phyloP scores from a whole-genome alignment of 2,329 filamentous ascomycete genomes.

The Arthroderma sp. region DNA sequence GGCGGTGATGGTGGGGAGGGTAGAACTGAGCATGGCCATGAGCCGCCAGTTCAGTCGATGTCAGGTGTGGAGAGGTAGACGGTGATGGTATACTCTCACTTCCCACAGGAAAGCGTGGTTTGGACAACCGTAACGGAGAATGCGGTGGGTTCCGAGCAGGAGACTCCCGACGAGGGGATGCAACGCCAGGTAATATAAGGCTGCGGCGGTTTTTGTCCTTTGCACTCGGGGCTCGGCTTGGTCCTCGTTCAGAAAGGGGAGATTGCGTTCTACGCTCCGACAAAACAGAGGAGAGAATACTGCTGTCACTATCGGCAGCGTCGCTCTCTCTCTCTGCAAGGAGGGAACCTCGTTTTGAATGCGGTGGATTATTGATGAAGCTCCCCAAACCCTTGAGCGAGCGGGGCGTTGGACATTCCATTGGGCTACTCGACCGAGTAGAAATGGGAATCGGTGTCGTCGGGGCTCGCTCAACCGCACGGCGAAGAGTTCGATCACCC shows the following conservation, averaged over 20 bases:
- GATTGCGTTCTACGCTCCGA: conserved; percentile 71
- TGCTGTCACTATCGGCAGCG: conserved; percentile 77
- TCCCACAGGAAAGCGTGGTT: conserved; percentile 56
- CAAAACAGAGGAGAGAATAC: conserved; percentile 66
- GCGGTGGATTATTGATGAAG: conserved; percentile 45
- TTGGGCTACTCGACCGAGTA: conserved; percentile 77
- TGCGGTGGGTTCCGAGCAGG: conserved; percentile 71
- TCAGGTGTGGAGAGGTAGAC: conserved; percentile 76
- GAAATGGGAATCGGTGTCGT: conserved; percentile 56
- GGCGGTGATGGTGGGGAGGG: conserved; percentile 38
- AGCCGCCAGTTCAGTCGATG: conserved; percentile 54
- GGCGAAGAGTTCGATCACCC: background rate
- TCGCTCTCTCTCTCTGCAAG: conserved; percentile 64
- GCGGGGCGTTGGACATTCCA: conserved; percentile 79
- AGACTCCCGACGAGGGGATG: conserved; percentile 74
- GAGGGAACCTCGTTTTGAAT: conserved; percentile 62
- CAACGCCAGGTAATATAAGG: conserved; percentile 63
- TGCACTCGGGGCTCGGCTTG: conserved; percentile 64
- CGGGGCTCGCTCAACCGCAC: conserved; percentile 35
- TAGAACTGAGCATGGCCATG: conserved; percentile 42
- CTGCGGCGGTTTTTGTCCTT: conserved; percentile 76
- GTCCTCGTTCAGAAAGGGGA: conserved; percentile 72
- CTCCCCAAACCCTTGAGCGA: conserved; percentile 56
- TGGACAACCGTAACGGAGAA: conserved; percentile 74
- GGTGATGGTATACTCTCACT: conserved; percentile 56